These are phyloP conservation scores for Decorospora gaudefroyi DNA, from an alignment of 2,329 filamentous ascomycete genomes.

Conservation along the genomic window DNA sequence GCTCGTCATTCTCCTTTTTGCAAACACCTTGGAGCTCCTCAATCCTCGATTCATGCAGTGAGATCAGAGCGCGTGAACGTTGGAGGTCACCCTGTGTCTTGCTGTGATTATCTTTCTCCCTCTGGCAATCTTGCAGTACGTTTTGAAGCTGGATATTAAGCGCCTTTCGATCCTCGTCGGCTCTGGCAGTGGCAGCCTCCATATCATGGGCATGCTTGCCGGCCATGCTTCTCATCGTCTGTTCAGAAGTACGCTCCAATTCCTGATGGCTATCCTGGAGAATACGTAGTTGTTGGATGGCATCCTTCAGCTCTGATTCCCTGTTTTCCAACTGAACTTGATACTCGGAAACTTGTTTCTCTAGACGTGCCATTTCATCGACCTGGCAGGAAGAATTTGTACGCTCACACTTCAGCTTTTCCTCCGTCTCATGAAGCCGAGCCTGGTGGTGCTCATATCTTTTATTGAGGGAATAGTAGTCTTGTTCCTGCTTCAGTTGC, in stretches of 20 bases:
- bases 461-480: conserved; percentile 13
- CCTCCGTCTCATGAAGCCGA: conserved; percentile 29
- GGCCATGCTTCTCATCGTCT: conserved; percentile 22
- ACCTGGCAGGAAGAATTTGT: conserved; percentile 14
- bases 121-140: conserved; percentile 8
- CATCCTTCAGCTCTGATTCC: conserved; percentile 24
- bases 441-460: conserved; percentile 43
- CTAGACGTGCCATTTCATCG: conserved; percentile 32
- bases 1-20: conserved; percentile 37
- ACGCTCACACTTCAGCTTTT: conserved; percentile 30
- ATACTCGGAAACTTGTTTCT: conserved; percentile 22
- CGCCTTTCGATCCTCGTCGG: conserved; percentile 18
- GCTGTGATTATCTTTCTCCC: conserved; percentile 18
- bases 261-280: conserved; percentile 28
- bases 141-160: conserved; percentile 27
- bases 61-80: conserved; percentile 21
- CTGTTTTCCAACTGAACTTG: conserved; percentile 24
- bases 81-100: conserved; percentile 23
- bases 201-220: conserved; percentile 23
- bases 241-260: conserved; percentile 24
- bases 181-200: conserved; percentile 18
- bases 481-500: conserved; percentile 16
- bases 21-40: conserved; percentile 35
- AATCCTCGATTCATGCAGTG: conserved; percentile 26
- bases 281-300: conserved; percentile 19